phyloP scores from a whole-genome alignment of 495 filamentous ascomycete genomes.

The Penicillium bovifimosum region DNA sequence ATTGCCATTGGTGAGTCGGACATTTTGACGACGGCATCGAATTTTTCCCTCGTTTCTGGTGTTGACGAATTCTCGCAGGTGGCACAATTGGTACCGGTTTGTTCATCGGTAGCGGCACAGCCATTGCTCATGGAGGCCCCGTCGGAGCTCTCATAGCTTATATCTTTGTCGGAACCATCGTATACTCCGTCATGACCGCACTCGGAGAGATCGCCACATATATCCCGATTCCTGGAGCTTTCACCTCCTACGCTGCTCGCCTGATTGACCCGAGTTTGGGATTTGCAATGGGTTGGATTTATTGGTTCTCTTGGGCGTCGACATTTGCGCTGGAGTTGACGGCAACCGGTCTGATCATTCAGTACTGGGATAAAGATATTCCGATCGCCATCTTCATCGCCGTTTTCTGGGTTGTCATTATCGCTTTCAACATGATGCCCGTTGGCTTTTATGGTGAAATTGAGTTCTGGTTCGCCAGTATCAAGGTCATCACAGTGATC shows the following conservation, averaged over 20 bases:
- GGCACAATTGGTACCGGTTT: slow-evolving; percentile 77
- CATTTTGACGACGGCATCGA: too few relatives aligned
- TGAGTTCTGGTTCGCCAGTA: slow-evolving; percentile 61
- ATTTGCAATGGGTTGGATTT: slow-evolving; percentile 79
- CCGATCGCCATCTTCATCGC: slow-evolving; percentile 67
- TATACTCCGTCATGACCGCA: slow-evolving; percentile 53
- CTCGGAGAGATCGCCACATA: slow-evolving; percentile 72
- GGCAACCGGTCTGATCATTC: slow-evolving; percentile 67
- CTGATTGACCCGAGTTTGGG: slow-evolving; percentile 70
- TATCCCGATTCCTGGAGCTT: slow-evolving; percentile 70
- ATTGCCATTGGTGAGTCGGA: slow-evolving; percentile 59
- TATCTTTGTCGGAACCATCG: slow-evolving; percentile 54
- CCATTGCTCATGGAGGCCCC: slow-evolving; percentile 60
- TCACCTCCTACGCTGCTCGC: slow-evolving; percentile 67
- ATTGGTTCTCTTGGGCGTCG: slow-evolving; percentile 57
- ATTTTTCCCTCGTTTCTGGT: too few relatives aligned
- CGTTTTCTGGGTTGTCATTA: slow-evolving; percentile 68
- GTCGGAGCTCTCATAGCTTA: slow-evolving; percentile 68
- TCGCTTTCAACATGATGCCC: slow-evolving; percentile 60
- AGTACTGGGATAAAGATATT: slow-evolving; percentile 61
- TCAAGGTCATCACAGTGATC: slow-evolving; percentile 61
- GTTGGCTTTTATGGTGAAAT: slow-evolving; percentile 56
- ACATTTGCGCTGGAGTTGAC: slow-evolving; percentile 73
- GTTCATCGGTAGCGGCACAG: slow-evolving; percentile 69
- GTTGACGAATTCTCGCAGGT: slow-evolving; percentile 45